Conservation (phyloP, 2,329 filamentous ascomycete species). For the Stachybotrys chartarum region DNA sequence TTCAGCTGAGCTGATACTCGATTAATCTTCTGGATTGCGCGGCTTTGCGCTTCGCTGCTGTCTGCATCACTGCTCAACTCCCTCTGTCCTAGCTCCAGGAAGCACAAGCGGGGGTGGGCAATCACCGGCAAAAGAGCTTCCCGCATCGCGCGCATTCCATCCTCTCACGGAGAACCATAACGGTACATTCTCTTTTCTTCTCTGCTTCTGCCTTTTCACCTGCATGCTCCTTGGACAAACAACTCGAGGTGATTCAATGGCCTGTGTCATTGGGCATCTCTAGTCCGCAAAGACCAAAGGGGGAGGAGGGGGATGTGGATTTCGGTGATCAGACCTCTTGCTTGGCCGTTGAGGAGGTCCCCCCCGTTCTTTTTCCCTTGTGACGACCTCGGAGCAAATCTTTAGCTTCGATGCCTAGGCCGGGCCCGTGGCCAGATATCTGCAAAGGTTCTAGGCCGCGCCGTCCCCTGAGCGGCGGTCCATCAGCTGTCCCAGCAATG, state of each 20-base stretch:
- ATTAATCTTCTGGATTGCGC: not conserved
- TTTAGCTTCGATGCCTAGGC: not conserved
- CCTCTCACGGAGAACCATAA: not conserved
- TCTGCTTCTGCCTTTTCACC: not conserved
- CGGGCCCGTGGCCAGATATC: not conserved
- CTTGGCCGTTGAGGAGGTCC: not conserved
- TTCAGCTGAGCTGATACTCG: not conserved
- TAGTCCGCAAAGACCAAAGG: not conserved
- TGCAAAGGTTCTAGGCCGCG: not conserved
- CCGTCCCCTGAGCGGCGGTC: not conserved
- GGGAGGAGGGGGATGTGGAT: not conserved
- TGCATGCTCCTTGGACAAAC: not conserved
- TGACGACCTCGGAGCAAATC: not conserved
- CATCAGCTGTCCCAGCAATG: not conserved
- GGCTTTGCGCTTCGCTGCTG: not conserved
- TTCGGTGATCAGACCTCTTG: not conserved
- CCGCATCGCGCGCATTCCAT: not conserved
- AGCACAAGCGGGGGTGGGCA: not conserved
- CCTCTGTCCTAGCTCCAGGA: not conserved
- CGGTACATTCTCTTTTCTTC: not conserved
- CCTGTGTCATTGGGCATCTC: not conserved
- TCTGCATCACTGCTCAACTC: not conserved
- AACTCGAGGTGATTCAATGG: not conserved
- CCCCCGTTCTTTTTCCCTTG: not conserved
- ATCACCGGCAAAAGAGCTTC: not conserved